Base-by-base conservation (phyloP, 108 stramenopile genomes). In the Skeletonema marinoi region DNA sequence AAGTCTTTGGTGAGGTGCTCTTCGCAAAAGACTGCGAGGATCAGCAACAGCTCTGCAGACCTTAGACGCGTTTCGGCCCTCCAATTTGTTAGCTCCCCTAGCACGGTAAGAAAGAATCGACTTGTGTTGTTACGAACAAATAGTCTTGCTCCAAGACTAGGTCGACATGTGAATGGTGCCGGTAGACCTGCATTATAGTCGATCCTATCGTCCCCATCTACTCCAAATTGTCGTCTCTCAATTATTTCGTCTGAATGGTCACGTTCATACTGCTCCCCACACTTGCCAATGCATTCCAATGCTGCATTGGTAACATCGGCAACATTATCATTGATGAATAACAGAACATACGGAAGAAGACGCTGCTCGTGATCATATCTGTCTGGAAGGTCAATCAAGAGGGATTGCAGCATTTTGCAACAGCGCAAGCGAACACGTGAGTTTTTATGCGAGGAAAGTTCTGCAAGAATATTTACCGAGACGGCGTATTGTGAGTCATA, bases 321-420 rank as follows among this genome's bases (percentile, higher is more conserved):
- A 6, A 60, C 35, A 0, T 44, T 77, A 58, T 95, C 94, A 48
- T 82, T 87, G 39, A 86, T 33, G 39, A 90, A 88, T n/a, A 80
- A 76, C 48, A 95, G 60, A 1, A 95, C 48, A 63, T 93, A 95
- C 1, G 94, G 92, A 32, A 95, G 75, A 31, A 95, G 85, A 14
- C 94, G 85, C 14, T 88, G 87, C 65, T 92, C 85, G 67, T 91
- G 89, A 72, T 95, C 92, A 60, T 80, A 84, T 60, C 90, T 80
- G 71, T 95, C 93, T 19, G 90, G 88, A 17, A 93, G 90, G 61
- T 70, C 70, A 10, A 85, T 79, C 62, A 93, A 64, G 78, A 92
- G 91, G 63, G 76, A 78, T 21, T 60, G 38, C 4, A 95, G 77
- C 86, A 92, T 78, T 17, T 71, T 50, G 31, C 79, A 78, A 51